Conservation (phyloP, 2,329 filamentous ascomycete genomes). For the Fusarium goolgardi region DNA sequence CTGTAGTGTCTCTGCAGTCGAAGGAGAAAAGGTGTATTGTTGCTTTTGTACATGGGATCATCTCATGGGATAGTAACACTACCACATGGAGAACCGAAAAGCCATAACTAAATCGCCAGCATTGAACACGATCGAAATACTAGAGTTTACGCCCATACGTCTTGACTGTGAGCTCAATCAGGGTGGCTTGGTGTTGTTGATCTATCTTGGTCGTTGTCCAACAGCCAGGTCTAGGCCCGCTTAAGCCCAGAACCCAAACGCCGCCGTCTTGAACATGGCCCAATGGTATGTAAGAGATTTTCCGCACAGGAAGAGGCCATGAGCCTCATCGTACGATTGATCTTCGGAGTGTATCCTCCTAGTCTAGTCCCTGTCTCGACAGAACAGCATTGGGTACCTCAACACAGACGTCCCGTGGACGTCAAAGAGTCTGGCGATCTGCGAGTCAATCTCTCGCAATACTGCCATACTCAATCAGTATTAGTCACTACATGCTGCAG, state of each 20-base stretch:
- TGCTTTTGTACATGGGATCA: background rate
- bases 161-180: background rate
- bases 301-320: background rate
- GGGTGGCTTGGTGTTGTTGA: background rate
- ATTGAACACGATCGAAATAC: background rate
- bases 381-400: background rate
- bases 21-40: background rate
- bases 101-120: background rate
- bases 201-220: background rate
- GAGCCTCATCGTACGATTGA: constrained; percentile 1
- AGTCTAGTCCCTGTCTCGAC: background rate
- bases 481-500: background rate
- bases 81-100: background rate
- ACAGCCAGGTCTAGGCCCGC: background rate
- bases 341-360: background rate
- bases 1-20: background rate
- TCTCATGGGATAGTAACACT: constrained; percentile 1
- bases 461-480: background rate
- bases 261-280: background rate
- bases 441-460: background rate
- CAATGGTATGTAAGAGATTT: background rate
- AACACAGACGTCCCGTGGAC: background rate
- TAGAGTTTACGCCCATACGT: background rate
- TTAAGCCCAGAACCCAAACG: background rate
- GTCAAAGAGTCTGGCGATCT: background rate